Base-by-base conservation (phyloP, 169 alveolate species). In the Besnoitia besnoiti region DNA sequence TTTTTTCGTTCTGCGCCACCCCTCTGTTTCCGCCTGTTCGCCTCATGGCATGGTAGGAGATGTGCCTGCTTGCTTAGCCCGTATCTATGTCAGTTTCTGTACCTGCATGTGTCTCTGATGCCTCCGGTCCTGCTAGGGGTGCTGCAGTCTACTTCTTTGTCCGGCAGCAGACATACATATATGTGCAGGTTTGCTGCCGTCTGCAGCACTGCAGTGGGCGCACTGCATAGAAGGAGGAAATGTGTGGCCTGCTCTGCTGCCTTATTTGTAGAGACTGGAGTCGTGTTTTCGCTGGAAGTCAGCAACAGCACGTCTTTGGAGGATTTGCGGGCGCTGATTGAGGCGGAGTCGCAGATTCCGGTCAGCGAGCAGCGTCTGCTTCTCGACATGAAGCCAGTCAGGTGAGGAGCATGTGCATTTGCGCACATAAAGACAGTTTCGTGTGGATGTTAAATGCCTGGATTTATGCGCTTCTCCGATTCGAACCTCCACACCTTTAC, bases 211-310 rank as follows among this genome's bases (percentile, higher is more conserved):
- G 30, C n/a, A 4, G 8, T n/a, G 30, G 14, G 5, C 10, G 77
- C 77, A 61, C 77, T 61, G 30, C 37, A 61, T 7, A 49, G 7
- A 16, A 49, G 59, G 7, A n/a, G n/a, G n/a, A n/a, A n/a, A n/a
- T n/a, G n/a, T n/a, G n/a, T n/a, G n/a, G n/a, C 67, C 24, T 51
- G 14, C 67, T 67, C 80, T n/a, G 33, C 39, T 67, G 33, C 80
- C 80, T 67, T 14, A 12, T 33, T 67, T 16, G 49, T 37, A 77
- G 87, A 77, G 33, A 12, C 59, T 0, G 87, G 87, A n/a, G 37
- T 24, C 61, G 40, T 42, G 40, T 77, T 77, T 39, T 77, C 87
- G 27, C 40, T 77, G 87, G 87, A 77, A 42, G 87, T 77, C 21
- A 40, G 87, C 87, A 55, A 37, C 21, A n/a, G 40, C n/a, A 40